Conservation (phyloP, 305 asterid species). For the Fraxinus velutina region DNA sequence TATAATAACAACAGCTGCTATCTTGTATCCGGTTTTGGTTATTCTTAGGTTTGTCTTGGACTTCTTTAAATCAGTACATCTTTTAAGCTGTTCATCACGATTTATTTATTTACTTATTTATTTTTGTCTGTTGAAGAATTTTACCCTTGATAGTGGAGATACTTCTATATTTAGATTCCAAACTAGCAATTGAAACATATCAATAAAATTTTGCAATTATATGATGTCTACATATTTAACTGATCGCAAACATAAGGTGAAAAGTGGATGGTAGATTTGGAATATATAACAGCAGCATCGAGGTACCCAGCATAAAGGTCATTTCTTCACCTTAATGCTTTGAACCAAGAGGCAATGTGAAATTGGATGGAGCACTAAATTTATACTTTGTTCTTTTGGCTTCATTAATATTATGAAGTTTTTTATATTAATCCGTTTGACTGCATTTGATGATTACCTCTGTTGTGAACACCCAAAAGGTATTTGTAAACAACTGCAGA, state of each 20-base stretch:
- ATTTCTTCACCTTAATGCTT: neutral
- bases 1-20: constrained; percentile 50
- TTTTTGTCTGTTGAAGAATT: neutral
- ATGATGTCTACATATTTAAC: neutral
- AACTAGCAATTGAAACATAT: neutral
- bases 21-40: constrained; percentile 79
- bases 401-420: neutral
- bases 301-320: neutral
- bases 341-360: constrained; percentile 2
- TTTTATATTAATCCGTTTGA: neutral
- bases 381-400: neutral
- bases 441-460: neutral
- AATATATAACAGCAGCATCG: neutral
- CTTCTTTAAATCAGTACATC: constrained; percentile 10
- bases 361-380: neutral
- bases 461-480: neutral
- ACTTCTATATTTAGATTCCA: neutral
- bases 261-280: constrained; percentile 3
- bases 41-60: constrained; percentile 71
- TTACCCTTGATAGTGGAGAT: neutral
- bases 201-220: constrained; percentile 1
- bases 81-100: neutral
- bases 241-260: neutral
- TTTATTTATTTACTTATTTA: neutral
- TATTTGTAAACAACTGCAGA: neutral